phyloP scores from a whole-genome alignment of 305 asterid species.

The Rubia peregrina region DNA sequence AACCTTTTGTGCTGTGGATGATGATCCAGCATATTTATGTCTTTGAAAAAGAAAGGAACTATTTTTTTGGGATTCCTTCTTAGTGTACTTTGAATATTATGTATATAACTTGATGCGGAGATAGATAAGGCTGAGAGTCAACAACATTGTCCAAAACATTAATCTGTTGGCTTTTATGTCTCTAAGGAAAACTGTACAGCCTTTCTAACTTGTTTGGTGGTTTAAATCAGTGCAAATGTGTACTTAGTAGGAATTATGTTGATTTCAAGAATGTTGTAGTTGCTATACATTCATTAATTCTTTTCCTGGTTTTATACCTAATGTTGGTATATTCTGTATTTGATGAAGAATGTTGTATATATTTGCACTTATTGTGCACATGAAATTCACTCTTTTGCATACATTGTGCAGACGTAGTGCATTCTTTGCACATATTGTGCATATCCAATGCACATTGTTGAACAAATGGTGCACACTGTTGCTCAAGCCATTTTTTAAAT shows the following conservation, averaged over 20 bases:
- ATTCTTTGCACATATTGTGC: background rate
- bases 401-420: background rate
- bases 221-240: conserved; percentile 4
- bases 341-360: background rate
- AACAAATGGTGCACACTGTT: background rate
- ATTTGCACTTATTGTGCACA: background rate
- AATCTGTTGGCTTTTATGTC: conserved; percentile 18
- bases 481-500: background rate
- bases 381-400: background rate
- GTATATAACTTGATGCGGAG: conserved; percentile 33
- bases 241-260: conserved; percentile 2
- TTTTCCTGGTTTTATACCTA: conserved; percentile 2
- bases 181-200: conserved; percentile 25
- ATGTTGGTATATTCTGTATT: background rate
- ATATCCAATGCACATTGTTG: background rate
- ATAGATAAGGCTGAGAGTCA: conserved; percentile 25
- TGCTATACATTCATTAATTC: conserved; percentile 13
- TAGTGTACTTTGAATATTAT: conserved; percentile 28
- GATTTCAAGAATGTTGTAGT: conserved; percentile 7
- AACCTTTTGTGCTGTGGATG: conserved; percentile 7
- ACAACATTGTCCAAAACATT: conserved; percentile 18
- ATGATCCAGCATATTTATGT: conserved; percentile 15
- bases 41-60: conserved; percentile 10
- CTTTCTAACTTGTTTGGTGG: conserved; percentile 14
- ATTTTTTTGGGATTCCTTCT: conserved; percentile 3